Conservation (phyloP, 495 filamentous ascomycete genomes). For the Penicillium fimorum region DNA sequence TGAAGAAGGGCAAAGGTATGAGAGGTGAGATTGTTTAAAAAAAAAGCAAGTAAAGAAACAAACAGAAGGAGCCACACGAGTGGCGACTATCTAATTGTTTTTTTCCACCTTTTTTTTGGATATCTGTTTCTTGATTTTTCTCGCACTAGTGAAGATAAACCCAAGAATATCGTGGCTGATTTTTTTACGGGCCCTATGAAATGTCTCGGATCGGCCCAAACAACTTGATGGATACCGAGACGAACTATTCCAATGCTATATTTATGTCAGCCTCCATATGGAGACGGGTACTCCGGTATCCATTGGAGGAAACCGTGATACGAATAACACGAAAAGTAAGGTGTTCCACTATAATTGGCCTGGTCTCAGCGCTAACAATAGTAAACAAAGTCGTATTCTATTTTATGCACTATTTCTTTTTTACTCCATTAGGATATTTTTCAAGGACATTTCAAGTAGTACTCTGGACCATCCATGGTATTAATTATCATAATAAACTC, state of each 20-base stretch:
- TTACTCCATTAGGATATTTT: background rate
- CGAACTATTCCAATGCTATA: background rate
- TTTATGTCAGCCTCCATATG: no score
- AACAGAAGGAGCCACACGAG: background rate
- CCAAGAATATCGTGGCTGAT: background rate
- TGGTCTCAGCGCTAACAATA: conserved; percentile 12
- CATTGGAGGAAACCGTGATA: background rate
- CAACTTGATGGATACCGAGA: background rate
- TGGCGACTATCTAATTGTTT: background rate
- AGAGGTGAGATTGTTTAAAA: background rate
- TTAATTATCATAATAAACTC: no score
- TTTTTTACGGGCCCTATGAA: background rate
- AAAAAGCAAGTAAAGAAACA: background rate
- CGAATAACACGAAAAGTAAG: background rate
- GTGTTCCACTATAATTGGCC: conserved; percentile 7
- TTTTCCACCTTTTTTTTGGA: background rate
- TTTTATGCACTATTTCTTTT: conserved; percentile 7
- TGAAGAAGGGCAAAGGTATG: conserved; percentile 13
- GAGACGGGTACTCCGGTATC: no score
- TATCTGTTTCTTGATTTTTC: conserved; percentile 2
- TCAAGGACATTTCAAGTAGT: background rate
- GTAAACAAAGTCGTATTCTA: conserved; percentile 10
- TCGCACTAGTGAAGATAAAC: conserved; percentile 4
- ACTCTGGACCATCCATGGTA: no score
- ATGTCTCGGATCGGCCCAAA: conserved; percentile 3